Percentiles rank a stretch among this genome's conserved stretches.
Evolutionary conservation across 2,329 filamentous ascomycete species (phyloP).

Genomic region (Xylariaceae sp.): DNA sequence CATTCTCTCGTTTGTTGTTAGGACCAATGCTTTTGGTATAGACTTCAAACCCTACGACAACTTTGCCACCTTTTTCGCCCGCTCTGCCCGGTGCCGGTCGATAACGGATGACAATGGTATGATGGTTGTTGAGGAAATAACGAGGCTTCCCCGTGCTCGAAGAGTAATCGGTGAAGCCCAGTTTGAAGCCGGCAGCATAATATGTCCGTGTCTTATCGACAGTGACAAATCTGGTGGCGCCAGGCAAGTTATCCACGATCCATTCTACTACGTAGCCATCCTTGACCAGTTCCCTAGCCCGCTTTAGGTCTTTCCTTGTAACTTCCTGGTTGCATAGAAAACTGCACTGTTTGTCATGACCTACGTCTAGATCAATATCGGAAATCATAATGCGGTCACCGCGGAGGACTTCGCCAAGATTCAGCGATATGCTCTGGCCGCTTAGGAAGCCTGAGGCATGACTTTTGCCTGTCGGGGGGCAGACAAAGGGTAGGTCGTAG

Average conservation of each 20-base stretch:
- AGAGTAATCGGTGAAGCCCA: slow-evolving; percentile 76
- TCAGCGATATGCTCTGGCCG: slow-evolving; percentile 79
- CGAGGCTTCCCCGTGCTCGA: slow-evolving; percentile 63
- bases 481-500: slow-evolving; percentile 86
- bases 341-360: slow-evolving; percentile 73
- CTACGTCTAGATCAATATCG: slow-evolving; percentile 81
- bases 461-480: slow-evolving; percentile 74
- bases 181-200: slow-evolving; percentile 88
- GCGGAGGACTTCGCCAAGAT: slow-evolving; percentile 84
- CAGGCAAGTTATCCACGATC: slow-evolving; percentile 91
- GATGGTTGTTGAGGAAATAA: slow-evolving; percentile 86
- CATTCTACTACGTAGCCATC: slow-evolving; percentile 88
- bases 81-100: slow-evolving; percentile 72
- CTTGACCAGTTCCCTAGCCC: slow-evolving; percentile 73
- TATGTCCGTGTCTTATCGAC: slow-evolving; percentile 85
- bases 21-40: slow-evolving; percentile 83
- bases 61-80: slow-evolving; percentile 73
- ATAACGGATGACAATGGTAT: slow-evolving; percentile 83
- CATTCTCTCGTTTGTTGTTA: slow-evolving; percentile 63
- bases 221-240: slow-evolving; percentile 86
- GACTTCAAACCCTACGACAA: slow-evolving; percentile 88
- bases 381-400: slow-evolving; percentile 86
- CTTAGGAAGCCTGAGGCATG: slow-evolving; percentile 72
- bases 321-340: slow-evolving; percentile 75
- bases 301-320: slow-evolving; percentile 66